Evolutionary conservation across 2,329 filamentous ascomycete genomes (phyloP), one percentile per base, ranked within the genome.

Genomic region (Atkinsonella hypoxylon): DNA sequence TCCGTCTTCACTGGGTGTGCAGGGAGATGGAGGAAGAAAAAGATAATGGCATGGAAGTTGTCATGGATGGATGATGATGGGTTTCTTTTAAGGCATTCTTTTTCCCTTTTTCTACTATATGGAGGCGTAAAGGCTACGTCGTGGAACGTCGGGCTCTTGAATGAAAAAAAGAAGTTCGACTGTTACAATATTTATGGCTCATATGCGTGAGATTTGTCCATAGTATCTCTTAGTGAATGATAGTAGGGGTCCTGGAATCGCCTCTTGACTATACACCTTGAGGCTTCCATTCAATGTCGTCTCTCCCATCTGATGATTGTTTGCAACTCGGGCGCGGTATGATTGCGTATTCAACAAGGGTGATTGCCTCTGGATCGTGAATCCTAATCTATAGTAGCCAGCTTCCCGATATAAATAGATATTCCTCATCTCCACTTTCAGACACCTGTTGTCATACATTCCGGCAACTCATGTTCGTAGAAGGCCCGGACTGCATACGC

Each of bases 1-100:
- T 13, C 53, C 57, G 56, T 52, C 56, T 60, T 64, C 57, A 59
- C 65, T 69, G 66, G 66, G 66, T 69, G 66, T 64, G 66, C 66
- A 69, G 66, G 56, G 56, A 54, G 62, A 56, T 60, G 18, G 46
- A 9, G 13, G 9, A 36, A 12, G 9, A 9, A 36, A 36, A 36
- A 12, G 9, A 6, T 26, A 26, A 36, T 36, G 34, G 13, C 34
- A 36, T 12, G 15, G 11, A 7, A 36, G 34, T 15, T 36, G 34
- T 36, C 34, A 36, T 36, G 34, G 11, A 36, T 15, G 34, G 34
- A 36, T 36, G 34, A 36, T 36, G 34, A 42, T 42, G 12, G 20
- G 22, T 41, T 30, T 12, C 12, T 41, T 22, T 41, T 40, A 45
- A 18, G 15, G 13, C 31, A 4, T 17, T 1, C 13, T 32, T 47